Evolutionary conservation across 345 rosid genomes (phyloP), one percentile per base, ranked within the genome.

Genomic region (Microthlaspi erraticum): DNA sequence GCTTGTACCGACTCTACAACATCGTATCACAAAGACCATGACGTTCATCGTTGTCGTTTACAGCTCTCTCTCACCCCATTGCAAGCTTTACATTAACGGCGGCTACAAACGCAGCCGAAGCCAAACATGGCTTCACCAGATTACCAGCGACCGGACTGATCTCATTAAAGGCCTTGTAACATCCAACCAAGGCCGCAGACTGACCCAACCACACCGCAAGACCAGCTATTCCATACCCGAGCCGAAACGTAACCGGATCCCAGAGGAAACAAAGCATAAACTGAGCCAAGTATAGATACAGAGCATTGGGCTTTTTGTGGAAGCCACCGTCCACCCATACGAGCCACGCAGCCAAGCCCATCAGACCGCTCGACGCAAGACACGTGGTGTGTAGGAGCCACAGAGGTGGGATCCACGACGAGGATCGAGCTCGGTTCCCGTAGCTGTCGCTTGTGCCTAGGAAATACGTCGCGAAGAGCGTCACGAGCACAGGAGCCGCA

Each of bases 291-390:
- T 82, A 91, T 9, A 86, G 79, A 38, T 70, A 81, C 39, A 89
- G 51, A 10, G 87, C 86, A 13, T 54, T 50, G 2, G 91, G 87
- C 16, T 77, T 79, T 65, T 57, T 78, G 77, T 89, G 98, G 66
- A 91, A 91, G 2, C 94, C 94, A 0, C 91, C 96, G 43, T 87
- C 96, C 1, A 89, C 97, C 98, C 97, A 93, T 5, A 91, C 86
- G 10, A 93, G 85, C 98, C 94, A 93, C 16, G 96, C 83, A 16
- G 98, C 87, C 17, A 91, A 82, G 2, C 90, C 88, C 89, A 85
- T 87, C 71, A 93, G 37, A 80, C 85, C 55, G 54, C 81, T 81
- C 10, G 87, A 82, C 8, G 56, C 74, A 62, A 88, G 1, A 69
- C 87, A 77, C 10, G 84, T 44, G 31, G 71, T 51, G 70, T 91